These are phyloP conservation scores for Suillus tomentosus DNA, from an alignment of 768 basidiomycete genomes.

Conservation along the genomic window DNA sequence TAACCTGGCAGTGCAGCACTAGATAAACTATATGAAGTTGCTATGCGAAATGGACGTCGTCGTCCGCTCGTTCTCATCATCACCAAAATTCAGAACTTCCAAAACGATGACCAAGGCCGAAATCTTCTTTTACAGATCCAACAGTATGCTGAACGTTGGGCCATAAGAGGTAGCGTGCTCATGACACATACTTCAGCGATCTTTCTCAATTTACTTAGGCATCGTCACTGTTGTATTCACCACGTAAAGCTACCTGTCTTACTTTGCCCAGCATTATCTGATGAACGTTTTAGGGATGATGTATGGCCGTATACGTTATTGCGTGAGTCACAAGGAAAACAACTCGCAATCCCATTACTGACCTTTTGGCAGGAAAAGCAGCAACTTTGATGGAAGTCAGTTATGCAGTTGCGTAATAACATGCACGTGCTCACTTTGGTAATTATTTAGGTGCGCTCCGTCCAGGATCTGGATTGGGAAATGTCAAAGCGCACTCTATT, in stretches of 20 bases:
- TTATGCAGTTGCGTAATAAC: background rate
- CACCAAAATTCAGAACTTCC: slow-evolving; percentile 77
- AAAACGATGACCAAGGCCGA: slow-evolving; percentile 75
- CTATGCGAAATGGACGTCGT: slow-evolving; percentile 60
- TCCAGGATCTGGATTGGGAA: slow-evolving; percentile 62
- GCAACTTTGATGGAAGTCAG: slow-evolving; percentile 75
- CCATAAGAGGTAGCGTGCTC: slow-evolving; percentile 58
- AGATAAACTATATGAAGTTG: slow-evolving; percentile 87
- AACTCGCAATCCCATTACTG: slow-evolving; percentile 13
- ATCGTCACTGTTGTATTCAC: slow-evolving; percentile 80
- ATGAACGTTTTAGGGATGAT: slow-evolving; percentile 61
- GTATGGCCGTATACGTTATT: slow-evolving; percentile 78
- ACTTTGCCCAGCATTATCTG: slow-evolving; percentile 15
- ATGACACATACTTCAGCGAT: slow-evolving; percentile 12
- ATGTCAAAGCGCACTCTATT: slow-evolving; percentile 62
- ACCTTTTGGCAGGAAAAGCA: slow-evolving; percentile 51
- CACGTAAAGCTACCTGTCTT: slow-evolving; percentile 47
- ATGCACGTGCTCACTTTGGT: slow-evolving; percentile 6
- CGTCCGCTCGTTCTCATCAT: slow-evolving; percentile 79
- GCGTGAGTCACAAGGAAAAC: slow-evolving; percentile 43
- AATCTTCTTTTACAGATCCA: slow-evolving; percentile 85
- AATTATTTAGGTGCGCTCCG: slow-evolving; percentile 58
- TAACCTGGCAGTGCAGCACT: slow-evolving; percentile 44
- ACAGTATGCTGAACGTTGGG: slow-evolving; percentile 85
- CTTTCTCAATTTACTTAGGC: slow-evolving; percentile 39